Conservation (phyloP, 2,329 filamentous ascomycete species). For the Pezizomycotina sp. region DNA sequence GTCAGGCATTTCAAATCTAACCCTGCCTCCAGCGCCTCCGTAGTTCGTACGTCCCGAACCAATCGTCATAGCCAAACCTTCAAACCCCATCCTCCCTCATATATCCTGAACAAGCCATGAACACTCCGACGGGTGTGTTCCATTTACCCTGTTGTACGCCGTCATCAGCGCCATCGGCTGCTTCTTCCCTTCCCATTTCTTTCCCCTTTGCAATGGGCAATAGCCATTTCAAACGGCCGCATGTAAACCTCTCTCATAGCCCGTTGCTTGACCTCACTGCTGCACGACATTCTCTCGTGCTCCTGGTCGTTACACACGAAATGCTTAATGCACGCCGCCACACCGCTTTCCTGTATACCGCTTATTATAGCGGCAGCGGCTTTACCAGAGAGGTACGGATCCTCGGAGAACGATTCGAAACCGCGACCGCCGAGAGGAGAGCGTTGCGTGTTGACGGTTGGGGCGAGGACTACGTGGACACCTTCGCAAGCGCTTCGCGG, state of each 20-base stretch:
- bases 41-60: constrained; percentile 38
- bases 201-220: too few relatives aligned
- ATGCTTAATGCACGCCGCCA: constrained; percentile 59
- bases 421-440: constrained; percentile 70
- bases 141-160: constrained; percentile 52
- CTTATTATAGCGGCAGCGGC: constrained; percentile 45
- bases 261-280: constrained; percentile 48
- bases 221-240: constrained; percentile 57
- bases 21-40: constrained; percentile 36
- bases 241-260: constrained; percentile 54
- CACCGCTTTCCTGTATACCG: constrained; percentile 47
- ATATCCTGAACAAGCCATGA: constrained; percentile 24
- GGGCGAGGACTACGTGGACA: constrained; percentile 42
- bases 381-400: constrained; percentile 50
- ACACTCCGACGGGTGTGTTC: constrained; percentile 34
- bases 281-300: constrained; percentile 47
- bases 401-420: constrained; percentile 69
- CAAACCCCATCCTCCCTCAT: constrained; percentile 28
- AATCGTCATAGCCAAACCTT: constrained; percentile 30
- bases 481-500: constrained; percentile 39
- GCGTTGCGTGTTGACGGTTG: constrained; percentile 56
- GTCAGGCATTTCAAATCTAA: constrained; percentile 46
- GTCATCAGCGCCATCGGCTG: constrained; percentile 56
- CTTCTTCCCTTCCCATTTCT: too few relatives aligned
- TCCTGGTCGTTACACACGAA: constrained; percentile 61